phyloP scores from a whole-genome alignment of 2,329 filamentous ascomycete genomes.

The Metarhizium robertsii region DNA sequence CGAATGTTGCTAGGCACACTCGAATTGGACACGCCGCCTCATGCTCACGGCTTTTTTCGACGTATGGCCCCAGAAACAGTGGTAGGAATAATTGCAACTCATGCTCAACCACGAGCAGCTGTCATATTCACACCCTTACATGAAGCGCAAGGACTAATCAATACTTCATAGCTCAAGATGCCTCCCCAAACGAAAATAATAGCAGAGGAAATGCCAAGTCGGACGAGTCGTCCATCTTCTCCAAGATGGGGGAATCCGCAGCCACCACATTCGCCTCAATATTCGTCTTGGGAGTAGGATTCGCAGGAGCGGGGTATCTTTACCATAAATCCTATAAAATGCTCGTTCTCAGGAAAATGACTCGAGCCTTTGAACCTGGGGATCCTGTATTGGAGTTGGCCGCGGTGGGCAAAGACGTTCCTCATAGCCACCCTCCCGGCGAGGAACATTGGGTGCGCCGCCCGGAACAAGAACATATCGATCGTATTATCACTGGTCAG shows the following conservation, averaged over 20 bases:
- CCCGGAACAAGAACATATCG: constrained; percentile 71
- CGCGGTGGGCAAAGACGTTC: constrained; percentile 50
- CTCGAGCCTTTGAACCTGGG: constrained; percentile 81
- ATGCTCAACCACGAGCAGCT: neutral
- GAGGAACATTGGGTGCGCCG: constrained; percentile 62
- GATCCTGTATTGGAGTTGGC: constrained; percentile 83
- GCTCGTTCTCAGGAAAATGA: constrained; percentile 85
- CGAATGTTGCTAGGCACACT: neutral
- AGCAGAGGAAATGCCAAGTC: neutral
- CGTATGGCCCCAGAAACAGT: neutral
- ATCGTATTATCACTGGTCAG: constrained; percentile 70
- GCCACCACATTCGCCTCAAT: constrained; percentile 70
- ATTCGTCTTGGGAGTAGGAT: constrained; percentile 56
- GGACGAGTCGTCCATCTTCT: constrained; percentile 28
- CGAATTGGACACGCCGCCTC: neutral
- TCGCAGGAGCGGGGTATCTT: constrained; percentile 58
- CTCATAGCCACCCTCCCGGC: constrained; percentile 30
- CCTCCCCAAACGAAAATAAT: neutral
- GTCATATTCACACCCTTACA: neutral
- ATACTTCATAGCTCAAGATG: constrained; percentile 1
- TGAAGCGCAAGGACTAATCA: neutral
- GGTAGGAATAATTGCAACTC: neutral
- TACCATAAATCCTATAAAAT: constrained; percentile 85
- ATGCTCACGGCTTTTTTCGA: constrained; percentile 2
- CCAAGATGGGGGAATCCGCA: constrained; percentile 65